Base-by-base conservation (phyloP, 1,284 basidiomycete species). In the Golubevia pallescens region DNA sequence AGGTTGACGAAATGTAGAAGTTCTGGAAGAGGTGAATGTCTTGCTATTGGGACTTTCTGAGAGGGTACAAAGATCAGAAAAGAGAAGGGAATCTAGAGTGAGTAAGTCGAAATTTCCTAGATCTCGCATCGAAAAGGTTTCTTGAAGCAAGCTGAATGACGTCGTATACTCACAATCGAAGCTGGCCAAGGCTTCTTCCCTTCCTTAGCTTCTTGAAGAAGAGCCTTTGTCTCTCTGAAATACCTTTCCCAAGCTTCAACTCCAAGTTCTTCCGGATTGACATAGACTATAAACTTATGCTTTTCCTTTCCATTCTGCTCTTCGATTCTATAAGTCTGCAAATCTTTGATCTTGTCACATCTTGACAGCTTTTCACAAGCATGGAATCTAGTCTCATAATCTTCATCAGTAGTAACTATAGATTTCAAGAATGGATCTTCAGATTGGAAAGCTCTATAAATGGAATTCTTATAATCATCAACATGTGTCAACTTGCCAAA, bases 21-120 rank as follows among this genome's bases (percentile, higher is more conserved):
- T 80, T 97, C 95, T 0, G 93, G 92, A 0, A 95, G 88, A 0
- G 92, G 88, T 0, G 93, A 95, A 78, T 97, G 95, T 0, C 95
- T 90, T 2, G 91, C 90, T 0, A 96, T 87, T 0, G 94, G 93
- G 0, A 93, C 91, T 2, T 93, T 88, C 93, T 95, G 74, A 8
- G 34, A 38, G 58, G 23, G 52, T n/a, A n/a, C n/a, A n/a, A n/a
- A n/a, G n/a, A n/a, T n/a, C n/a, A n/a, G 32, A 13, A 20, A 23
- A 51, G 28, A 51, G 60, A 90, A 7, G 67, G 58, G 14, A 32
- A 28, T 19, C 51, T 58, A 3, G 34, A 28, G n/a, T n/a, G 24
- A 6, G 5, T n/a, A n/a, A n/a, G n/a, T n/a, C n/a, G n/a, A n/a
- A n/a, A n/a, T n/a, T n/a, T n/a, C n/a, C n/a, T n/a, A n/a, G n/a